Conservation (phyloP, 73 alveolate genomes). For the Symbiodinium pilosum region DNA sequence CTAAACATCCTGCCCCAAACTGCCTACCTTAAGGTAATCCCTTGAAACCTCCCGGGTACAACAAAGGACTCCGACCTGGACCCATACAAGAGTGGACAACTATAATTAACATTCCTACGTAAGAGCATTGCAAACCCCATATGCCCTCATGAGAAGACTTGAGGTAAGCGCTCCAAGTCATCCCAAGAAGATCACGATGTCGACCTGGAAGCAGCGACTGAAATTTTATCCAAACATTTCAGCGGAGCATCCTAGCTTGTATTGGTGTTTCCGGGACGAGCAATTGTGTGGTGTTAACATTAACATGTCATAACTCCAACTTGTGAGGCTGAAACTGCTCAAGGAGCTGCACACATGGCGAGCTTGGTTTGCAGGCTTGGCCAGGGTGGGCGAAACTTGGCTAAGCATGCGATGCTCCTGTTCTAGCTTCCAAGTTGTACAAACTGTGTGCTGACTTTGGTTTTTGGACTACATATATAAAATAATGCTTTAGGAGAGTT, state of each 20-base stretch:
- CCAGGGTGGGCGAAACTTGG: not conserved
- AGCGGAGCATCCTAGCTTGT: not conserved
- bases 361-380: not conserved
- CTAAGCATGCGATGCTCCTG: too few relatives aligned
- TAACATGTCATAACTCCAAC: too few relatives aligned
- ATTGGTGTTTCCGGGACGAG: too few relatives aligned
- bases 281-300: too few relatives aligned
- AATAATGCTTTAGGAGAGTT: not conserved
- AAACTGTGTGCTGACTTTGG: not conserved
- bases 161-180: too few relatives aligned
- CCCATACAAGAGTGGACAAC: too few relatives aligned
- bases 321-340: conserved; percentile 46
- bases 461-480: not conserved
- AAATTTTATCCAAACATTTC: not conserved
- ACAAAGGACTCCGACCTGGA: too few relatives aligned
- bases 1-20: not conserved
- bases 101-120: too few relatives aligned
- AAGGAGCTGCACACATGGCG: conserved; percentile 5
- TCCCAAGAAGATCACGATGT: conserved; percentile 8
- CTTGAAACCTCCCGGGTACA: too few relatives aligned
- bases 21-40: not conserved
- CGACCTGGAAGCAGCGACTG: conserved; percentile 28
- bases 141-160: too few relatives aligned
- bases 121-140: too few relatives aligned
- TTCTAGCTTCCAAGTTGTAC: too few relatives aligned